phyloP scores from a whole-genome alignment of 495 filamentous ascomycete genomes.

The Podospora tetraspora region DNA sequence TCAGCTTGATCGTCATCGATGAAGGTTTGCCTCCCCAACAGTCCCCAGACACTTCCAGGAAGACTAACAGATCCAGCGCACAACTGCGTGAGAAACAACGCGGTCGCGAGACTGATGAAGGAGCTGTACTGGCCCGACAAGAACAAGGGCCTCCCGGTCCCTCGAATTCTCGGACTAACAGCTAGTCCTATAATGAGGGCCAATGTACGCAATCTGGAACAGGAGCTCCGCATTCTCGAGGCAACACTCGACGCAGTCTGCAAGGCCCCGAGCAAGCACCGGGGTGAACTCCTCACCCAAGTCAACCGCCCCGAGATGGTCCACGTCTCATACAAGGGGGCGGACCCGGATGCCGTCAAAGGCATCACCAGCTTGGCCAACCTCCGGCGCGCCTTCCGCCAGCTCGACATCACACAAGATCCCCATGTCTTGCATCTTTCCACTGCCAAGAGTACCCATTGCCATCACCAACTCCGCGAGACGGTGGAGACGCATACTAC shows the following conservation, averaged over 20 bases:
- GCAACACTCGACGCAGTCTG: slow-evolving; percentile 68
- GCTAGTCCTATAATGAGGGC: slow-evolving; percentile 72
- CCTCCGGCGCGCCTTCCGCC: slow-evolving; percentile 32
- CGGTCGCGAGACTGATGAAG: slow-evolving; percentile 73
- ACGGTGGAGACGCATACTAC: slow-evolving; percentile 52
- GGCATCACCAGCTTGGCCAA: slow-evolving; percentile 32
- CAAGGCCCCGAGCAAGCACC: slow-evolving; percentile 64
- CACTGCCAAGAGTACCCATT: slow-evolving; percentile 32
- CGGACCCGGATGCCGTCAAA: slow-evolving; percentile 4
- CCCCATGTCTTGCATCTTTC: slow-evolving; percentile 59
- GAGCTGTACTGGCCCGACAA: slow-evolving; percentile 57
- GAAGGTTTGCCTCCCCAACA: slow-evolving; percentile 55
- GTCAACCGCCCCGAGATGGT: slow-evolving; percentile 62
- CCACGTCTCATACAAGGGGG: slow-evolving; percentile 43
- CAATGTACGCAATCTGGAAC: slow-evolving; percentile 25
- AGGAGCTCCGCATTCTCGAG: slow-evolving; percentile 58
- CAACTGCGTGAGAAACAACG: slow-evolving; percentile 57
- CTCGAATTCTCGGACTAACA: slow-evolving; percentile 75
- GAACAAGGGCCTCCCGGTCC: slow-evolving; percentile 42
- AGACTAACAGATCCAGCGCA: slow-evolving; percentile 50
- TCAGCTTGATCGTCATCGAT: slow-evolving; percentile 79
- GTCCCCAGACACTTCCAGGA: not conserved
- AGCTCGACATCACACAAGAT: slow-evolving; percentile 60
- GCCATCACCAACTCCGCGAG: slow-evolving; percentile 38
- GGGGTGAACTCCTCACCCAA: slow-evolving; percentile 61